Evolutionary conservation across 164 flowering plant species (phyloP), one percentile per base, ranked within the genome.

Genomic region (Kalanchoe fedtschenkoi): DNA sequence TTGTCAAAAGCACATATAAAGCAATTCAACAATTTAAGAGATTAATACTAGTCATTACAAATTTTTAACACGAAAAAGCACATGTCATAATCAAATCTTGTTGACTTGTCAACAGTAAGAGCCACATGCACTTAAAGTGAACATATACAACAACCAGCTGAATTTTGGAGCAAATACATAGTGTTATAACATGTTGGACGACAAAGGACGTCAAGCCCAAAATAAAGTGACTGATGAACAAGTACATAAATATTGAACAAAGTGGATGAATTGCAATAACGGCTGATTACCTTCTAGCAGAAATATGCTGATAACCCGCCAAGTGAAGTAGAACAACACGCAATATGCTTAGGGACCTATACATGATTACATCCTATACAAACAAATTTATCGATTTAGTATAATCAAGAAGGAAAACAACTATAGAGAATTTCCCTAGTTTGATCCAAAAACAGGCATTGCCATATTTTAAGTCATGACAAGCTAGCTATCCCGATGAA

Each of bases 341-440:
- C 63, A 91, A 65, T 47, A 89, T 74, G 54, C 75, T 72, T 24
- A 91, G 76, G 43, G 89, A 83, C 54, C 79, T 76, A 58, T 72
- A 66, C 61, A 77, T 75, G 71, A 91, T 67, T 62, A 67, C 72
- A 51, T 30, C 87, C 97, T 91, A 83, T 47, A 76, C 39, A 29
- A 34, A 53, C 39, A 24, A 28, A 60, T 22, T 3, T 61, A 35
- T 14, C 22, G 16, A 38, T 24, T 24, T 26, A 39, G 15, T 15
- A 61, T 28, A 3, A 39, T 26, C 0, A 21, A 60, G 29, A 6
- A 60, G 21, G 29, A 21, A 6, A 19, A 60, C 41, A 37, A 44
- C 53, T 19, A n/a, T n/a, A n/a, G n/a, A n/a, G n/a, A n/a, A 44
- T 6, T 2, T 17, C 53, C 5, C 22, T 44, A 17, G 7, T 44